Percentiles rank a stretch among this genome's conserved stretches.
phyloP scores from a whole-genome alignment of 768 basidiomycete species.

The Tricholoma matsutake region DNA sequence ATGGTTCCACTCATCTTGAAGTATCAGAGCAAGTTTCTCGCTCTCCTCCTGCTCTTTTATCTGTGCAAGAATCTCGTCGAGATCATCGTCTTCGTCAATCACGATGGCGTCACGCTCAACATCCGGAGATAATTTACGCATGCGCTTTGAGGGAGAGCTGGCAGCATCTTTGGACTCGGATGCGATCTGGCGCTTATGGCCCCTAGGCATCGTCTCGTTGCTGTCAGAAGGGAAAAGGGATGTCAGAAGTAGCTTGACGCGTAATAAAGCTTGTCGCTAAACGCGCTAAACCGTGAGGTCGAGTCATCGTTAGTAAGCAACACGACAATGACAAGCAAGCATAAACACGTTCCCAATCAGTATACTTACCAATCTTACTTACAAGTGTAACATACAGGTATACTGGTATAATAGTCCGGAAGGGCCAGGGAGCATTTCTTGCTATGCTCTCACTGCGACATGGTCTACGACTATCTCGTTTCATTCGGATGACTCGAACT shows the following conservation, averaged over 20 bases:
- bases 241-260: too few relatives aligned
- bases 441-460: constrained; percentile 30
- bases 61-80: constrained; percentile 36
- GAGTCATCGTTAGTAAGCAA: too few relatives aligned
- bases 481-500: constrained; percentile 25
- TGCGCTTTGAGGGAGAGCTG: constrained; percentile 10
- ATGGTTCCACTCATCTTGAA: constrained; percentile 27
- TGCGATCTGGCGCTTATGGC: neutral
- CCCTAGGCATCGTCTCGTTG: neutral
- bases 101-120: constrained; percentile 21
- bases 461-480: constrained; percentile 23
- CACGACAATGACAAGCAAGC: too few relatives aligned
- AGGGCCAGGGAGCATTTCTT: neutral
- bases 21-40: constrained; percentile 34
- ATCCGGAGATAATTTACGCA: constrained; percentile 17
- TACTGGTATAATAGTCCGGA: too few relatives aligned
- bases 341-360: too few relatives aligned
- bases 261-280: too few relatives aligned
- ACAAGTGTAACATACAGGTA: too few relatives aligned
- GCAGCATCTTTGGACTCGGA: neutral
- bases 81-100: constrained; percentile 37
- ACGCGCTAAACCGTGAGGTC: too few relatives aligned
- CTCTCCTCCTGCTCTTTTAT: constrained; percentile 43
- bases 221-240: too few relatives aligned
- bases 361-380: too few relatives aligned